Base-by-base conservation (phyloP, 371 early-diverging fungal species). In the Mortierella sp. region DNA sequence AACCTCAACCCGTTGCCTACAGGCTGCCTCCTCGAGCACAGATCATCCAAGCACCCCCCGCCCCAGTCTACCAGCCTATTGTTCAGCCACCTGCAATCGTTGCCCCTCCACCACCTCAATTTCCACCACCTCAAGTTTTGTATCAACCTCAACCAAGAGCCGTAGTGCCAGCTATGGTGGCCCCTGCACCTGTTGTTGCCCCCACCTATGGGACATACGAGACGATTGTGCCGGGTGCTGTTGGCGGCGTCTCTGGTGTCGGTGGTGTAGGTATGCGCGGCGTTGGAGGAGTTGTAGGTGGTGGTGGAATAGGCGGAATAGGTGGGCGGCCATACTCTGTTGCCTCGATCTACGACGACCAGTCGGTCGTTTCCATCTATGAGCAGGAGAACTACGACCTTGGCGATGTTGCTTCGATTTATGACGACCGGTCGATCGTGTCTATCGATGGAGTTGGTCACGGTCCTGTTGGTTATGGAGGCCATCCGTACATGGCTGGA, bases 271-370 rank as follows among this genome's bases (percentile, higher is more conserved):
- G 58, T 38, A 48, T 38, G n/a, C 41, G 63, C 21, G 58, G 74
- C 5, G 41, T 74, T 7, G 41, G 74, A 43, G 55, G 55, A 11
- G 35, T 14, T 10, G 71, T 18, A 27, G 60, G 38, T 18, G 79
- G 65, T 6, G 68, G 41, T 24, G 54, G 32, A 11, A 16, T 65
- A 21, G 63, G 70, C 5, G 77, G 55, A 18, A 56, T 74, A 8
- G 74, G 43, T 27, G 72, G 35, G 27, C 63, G 76, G 35, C 38
- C 74, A 16, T 65, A 77, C 27, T 78, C 81, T 12, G 70, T 81
- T 46, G 84, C 81, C n/a, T 84, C 84, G 2, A 75, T 84, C 55
- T 80, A 83, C 56, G 77, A 70, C 21, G 77, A 77, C 54, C 81
- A 68, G 43, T 82, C 82, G 1, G 46, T 75, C 14, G 75, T 71